Base-by-base conservation (phyloP, 1,284 basidiomycete species). In the Ceratobasidium sp. region DNA sequence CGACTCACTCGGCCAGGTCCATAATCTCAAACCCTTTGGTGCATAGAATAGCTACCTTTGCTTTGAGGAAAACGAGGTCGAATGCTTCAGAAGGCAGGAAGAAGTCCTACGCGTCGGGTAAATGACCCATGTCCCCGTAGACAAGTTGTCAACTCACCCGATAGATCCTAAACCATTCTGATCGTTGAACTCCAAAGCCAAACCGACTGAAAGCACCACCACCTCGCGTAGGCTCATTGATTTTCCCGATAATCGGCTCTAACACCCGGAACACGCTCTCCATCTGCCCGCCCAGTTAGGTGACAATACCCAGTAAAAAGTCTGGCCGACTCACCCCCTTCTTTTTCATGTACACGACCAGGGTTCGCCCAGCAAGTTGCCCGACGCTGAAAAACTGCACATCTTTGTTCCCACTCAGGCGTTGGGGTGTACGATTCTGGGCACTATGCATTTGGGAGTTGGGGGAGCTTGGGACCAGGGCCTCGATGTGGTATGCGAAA, bases 1-100 rank as follows among this genome's bases (percentile, higher is more conserved):
- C 49, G 19, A 85, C 92, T 51, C 81, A 95, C 94, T 94, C 90
- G 1, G 89, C 88, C 41, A 98, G 85, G 81, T 98, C 93, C 93
- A 98, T 98, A 79, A 98, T 97, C 83, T 97, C 94, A 79, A 98
- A 97, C n/a, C 94, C 95, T 79, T 93, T 95, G 1, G 92, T 88
- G 78, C 95, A 96, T 39, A 97, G 87, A 74, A 99, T 92, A 5
- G 94, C 95, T 75, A 99, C 90, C 83, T 92, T 94, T 34, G 92
- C 90, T 81, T 94, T 94, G 75, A 98, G 85, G 85, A 98, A 98
- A 78, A 96, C 90, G 63, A 98, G 85, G 78, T 93, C 92, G 77
- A 89, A 92, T 0, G 95, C 93, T 79, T 97, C 95, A 0, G 92
- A 94, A 0, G 94, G 92, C 61, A 98, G 85, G 86, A 94, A 95